Base-by-base conservation (phyloP, 2,329 filamentous ascomycete genomes). In the Tricladium varicosporioides region DNA sequence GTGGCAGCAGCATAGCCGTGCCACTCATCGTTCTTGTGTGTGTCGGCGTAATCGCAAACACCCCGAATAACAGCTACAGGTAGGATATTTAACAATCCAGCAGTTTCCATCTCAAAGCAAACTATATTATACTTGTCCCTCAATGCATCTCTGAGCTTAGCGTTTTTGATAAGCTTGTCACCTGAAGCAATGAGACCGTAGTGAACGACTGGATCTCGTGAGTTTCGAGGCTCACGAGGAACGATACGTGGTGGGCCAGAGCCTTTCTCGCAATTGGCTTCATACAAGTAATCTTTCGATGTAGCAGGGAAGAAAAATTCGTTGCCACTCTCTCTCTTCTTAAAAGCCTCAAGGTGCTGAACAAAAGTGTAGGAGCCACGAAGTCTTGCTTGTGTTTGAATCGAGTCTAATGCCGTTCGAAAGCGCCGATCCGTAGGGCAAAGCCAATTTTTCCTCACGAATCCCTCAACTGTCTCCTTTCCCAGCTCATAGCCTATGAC, bases 21-120 rank as follows among this genome's bases (percentile, higher is more conserved):
- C 74, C 72, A 76, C 2, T 42, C 31, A 9, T 75, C 69, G 19
- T 69, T 69, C 60, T 75, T 75, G 51, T 75, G 72, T 0, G 66
- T 70, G 54, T 77, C 74, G 2, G 72, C 66, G 48, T 76, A 76
- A 48, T 76, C 72, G 18, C 70, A 76, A 0, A 77, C 73, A 0
- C 73, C 74, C 10, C 75, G 74, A 45, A 78, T 70, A 0, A 74
- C 61, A 0, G 78, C 55, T 5, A 71, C 74, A 0, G 74, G 74
- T 0, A 75, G 53, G 0, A 63, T 59, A 48, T 67, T 60, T 58
- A 62, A 65, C 10, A 67, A 36, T 8, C 68, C 67, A 9, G 63
- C 67, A 11, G 66, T 64, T 53, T 72, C 69, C 69, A 71, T 72
- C 55, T 72, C 70, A 14, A 72, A 69, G 9, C 54, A 58, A 46